phyloP scores from a whole-genome alignment of 1,284 basidiomycete genomes.

The Malassezia furfur region DNA sequence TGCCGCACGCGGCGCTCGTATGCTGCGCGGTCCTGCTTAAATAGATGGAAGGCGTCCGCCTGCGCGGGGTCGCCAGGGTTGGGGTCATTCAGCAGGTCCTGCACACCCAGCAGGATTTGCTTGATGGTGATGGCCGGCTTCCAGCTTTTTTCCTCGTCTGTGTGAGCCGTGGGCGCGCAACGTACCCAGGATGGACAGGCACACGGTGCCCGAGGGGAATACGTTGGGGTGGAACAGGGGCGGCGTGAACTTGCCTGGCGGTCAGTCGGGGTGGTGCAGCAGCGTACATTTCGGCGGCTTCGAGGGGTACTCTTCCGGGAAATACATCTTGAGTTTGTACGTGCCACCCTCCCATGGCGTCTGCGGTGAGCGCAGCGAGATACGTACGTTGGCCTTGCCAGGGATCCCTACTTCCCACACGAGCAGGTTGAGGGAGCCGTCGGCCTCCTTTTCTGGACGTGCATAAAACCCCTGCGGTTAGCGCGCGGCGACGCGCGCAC shows the following conservation, averaged over 20 bases:
- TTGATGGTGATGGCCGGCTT: constrained; percentile 98
- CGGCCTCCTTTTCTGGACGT: constrained; percentile 73
- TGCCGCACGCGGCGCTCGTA: constrained; percentile 31
- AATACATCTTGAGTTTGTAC: constrained; percentile 79
- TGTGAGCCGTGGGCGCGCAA: not conserved
- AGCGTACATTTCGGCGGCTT: constrained; percentile 84
- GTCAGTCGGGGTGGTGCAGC: constrained; percentile 5
- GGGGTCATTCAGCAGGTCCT: constrained; percentile 84
- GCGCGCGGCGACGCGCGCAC: constrained; percentile 51
- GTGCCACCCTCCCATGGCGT: constrained; percentile 93
- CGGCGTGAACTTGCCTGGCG: constrained; percentile 83
- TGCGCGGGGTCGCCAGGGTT: constrained; percentile 92
- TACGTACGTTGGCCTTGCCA: constrained; percentile 49
- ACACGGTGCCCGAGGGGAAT: constrained; percentile 96
- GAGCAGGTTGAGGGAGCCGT: constrained; percentile 91
- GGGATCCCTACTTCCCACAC: constrained; percentile 82
- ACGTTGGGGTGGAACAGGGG: constrained; percentile 97
- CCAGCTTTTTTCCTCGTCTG: constrained; percentile 96
- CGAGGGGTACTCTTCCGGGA: constrained; percentile 61
- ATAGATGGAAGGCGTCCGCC: constrained; percentile 93
- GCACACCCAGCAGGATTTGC: constrained; percentile 88
- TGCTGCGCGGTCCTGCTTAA: constrained; percentile 58
- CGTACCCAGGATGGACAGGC: constrained; percentile 71
- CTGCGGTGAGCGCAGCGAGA: constrained; percentile 51
- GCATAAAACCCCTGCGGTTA: constrained; percentile 83